Evolutionary conservation across 1,284 basidiomycete genomes (phyloP).

Genomic region (Mycena citricolor): DNA sequence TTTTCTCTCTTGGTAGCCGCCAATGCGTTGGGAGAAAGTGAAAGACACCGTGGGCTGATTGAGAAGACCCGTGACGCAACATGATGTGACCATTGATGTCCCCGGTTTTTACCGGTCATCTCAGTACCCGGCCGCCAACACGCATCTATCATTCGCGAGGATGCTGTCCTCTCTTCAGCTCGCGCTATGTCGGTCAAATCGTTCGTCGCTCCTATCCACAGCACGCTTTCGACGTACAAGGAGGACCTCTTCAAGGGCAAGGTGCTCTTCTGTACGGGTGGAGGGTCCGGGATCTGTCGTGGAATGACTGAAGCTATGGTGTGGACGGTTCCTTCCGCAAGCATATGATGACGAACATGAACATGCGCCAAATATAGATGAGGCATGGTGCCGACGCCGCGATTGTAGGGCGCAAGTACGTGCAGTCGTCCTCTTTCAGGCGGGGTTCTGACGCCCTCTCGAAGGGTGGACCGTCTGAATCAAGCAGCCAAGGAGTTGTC

Average conservation of each 20-base stretch:
- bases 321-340: conserved; percentile 30
- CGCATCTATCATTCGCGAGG: too few species aligned
- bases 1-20: too few species aligned
- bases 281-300: conserved; percentile 90
- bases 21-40: too few species aligned
- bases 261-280: conserved; percentile 92
- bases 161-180: background rate
- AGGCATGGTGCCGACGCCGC: conserved; percentile 78
- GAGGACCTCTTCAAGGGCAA: conserved; percentile 87
- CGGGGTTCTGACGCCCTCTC: background rate
- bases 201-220: conserved; percentile 44
- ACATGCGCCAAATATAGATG: too few species aligned
- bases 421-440: conserved; percentile 25
- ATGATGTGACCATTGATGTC: too few species aligned
- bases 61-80: too few species aligned
- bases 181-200: conserved; percentile 38
- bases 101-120: too few species aligned
- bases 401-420: conserved; percentile 87
- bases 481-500: conserved; percentile 74
- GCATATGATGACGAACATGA: too few species aligned
- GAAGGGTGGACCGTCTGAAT: conserved; percentile 74
- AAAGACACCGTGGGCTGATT: too few species aligned
- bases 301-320: conserved; percentile 83
- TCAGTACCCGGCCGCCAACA: too few species aligned
- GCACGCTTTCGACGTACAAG: conserved; percentile 70